Evolutionary conservation across 805 yeast genomes (phyloP).

Genomic region (Candida krabiensis): DNA sequence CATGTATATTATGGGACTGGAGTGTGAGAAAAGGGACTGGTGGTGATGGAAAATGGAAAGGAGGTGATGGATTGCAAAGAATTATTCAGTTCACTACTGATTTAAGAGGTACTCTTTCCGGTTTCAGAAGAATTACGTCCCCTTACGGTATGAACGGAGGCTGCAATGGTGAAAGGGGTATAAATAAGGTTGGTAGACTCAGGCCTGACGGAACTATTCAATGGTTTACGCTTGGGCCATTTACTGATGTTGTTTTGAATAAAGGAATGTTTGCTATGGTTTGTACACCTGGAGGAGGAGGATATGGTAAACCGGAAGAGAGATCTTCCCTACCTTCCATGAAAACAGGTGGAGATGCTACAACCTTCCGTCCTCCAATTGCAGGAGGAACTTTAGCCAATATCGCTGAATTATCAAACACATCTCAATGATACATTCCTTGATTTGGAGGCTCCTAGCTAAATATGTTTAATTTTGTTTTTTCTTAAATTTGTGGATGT

Average conservation of each 20-base stretch:
- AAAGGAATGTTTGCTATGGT: not conserved
- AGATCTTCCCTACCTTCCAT: conserved; percentile 12
- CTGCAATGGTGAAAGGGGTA: conserved; percentile 49
- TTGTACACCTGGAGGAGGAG: conserved; percentile 6
- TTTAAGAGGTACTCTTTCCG: conserved; percentile 41
- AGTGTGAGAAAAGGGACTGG: conserved; percentile 44
- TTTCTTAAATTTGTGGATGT: too few relatives aligned
- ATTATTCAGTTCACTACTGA: conserved; percentile 43
- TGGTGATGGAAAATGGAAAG: conserved; percentile 45
- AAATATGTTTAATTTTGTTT: too few relatives aligned
- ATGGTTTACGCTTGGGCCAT: conserved; percentile 19
- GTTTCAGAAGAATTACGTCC: conserved; percentile 50
- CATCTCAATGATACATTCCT: conserved; percentile 6
- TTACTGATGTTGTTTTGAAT: not conserved
- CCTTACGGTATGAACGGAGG: conserved; percentile 45
- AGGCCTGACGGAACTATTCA: conserved; percentile 24
- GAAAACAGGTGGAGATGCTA: not conserved
- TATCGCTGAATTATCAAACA: conserved; percentile 20
- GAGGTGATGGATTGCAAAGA: conserved; percentile 51
- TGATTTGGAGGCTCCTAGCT: too few relatives aligned
- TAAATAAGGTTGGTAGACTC: conserved; percentile 39
- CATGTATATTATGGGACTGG: conserved; percentile 45
- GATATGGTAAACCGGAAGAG: conserved; percentile 6
- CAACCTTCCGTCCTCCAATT: conserved; percentile 5
- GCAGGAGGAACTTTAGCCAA: conserved; percentile 21